Evolutionary conservation across 1,139 yeast genomes (phyloP), one percentile per base, ranked within the genome.

Genomic region (Saccharomycopsis hybrid): DNA sequence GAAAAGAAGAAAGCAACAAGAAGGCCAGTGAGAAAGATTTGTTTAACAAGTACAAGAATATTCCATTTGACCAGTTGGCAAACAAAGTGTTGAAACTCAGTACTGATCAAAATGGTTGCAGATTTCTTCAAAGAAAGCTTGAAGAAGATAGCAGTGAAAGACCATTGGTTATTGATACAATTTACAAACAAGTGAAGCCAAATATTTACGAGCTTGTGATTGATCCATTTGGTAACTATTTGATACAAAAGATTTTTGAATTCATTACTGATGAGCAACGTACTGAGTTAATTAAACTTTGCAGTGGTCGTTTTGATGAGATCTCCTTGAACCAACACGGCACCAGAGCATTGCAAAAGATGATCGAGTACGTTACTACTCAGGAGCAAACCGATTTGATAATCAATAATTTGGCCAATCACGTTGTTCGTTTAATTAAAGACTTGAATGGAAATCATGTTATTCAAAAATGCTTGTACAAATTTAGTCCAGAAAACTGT

Each of bases 371-470:
- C 55, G 72, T 85, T 43, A 69, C 76, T 29, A 75, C 80, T n/a
- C 77, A 76, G 29, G 78, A 78, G 56, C 83, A 79, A 60, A 73
- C 78, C 32, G 68, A 70, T 42, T 61, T 77, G 43, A 67, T 80
- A 50, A 77, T 80, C 18, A 65, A 70, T 42, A 80, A 90, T 1
- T 71, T 86, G 55, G 70, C 74, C 27, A 59, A 62, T 55, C 85
- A 85, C 60, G 88, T 92, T 46, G 96, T 92, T 25, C 74, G 79
- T 50, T 70, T 92, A 56, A 85, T 89, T 53, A 79, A 90, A 58
- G 98, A 92, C 65, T 72, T 92, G 65, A 92, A 92, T 64, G 98
- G 98, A 53, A 92, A 92, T 65, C 98, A 92, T 65, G 98, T 92
- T 35, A 85, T 92, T 54, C 97, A 92, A 65, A 92, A 88, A 67